Evolutionary conservation across 2,329 filamentous ascomycete genomes (phyloP).

Genomic region (Fusarium begoniae): DNA sequence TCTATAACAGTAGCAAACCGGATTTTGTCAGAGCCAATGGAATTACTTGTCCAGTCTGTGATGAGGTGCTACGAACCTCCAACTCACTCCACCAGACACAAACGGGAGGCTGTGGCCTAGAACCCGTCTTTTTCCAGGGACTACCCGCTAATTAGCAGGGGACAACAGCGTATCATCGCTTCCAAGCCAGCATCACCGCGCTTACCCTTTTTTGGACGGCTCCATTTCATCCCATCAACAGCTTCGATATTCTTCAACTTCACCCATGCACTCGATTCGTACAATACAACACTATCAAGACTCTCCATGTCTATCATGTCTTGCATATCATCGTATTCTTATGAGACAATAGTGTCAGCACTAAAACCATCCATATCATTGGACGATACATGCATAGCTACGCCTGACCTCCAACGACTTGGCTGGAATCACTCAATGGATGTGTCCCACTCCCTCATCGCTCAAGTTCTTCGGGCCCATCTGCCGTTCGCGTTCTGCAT

Average conservation of each 20-base stretch:
- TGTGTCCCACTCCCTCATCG: slow-evolving; percentile 20
- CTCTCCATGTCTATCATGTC: not conserved
- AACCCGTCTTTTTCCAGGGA: slow-evolving; percentile 24
- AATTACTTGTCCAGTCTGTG: not conserved
- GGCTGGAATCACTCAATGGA: slow-evolving; percentile 2
- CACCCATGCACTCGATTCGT: slow-evolving; percentile 3
- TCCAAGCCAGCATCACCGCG: not conserved
- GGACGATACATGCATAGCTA: not conserved
- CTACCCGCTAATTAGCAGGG: slow-evolving; percentile 26
- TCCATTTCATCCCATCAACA: slow-evolving; percentile 6
- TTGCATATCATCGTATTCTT: not conserved
- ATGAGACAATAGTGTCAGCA: not conserved
- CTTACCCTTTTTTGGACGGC: slow-evolving; percentile 2
- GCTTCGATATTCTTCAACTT: slow-evolving; percentile 27
- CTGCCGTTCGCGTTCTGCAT: slow-evolving; percentile 2
- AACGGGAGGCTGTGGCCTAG: slow-evolving; percentile 8
- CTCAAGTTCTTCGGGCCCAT: slow-evolving; percentile 6
- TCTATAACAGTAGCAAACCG: not conserved
- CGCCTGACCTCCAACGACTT: not conserved
- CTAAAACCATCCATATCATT: not conserved
- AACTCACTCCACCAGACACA: slow-evolving; percentile 19
- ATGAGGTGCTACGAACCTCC: not conserved
- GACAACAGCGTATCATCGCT: slow-evolving; percentile 23
- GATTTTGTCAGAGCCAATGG: slow-evolving; percentile 21
- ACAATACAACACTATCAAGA: not conserved